Evolutionary conservation across 2,329 filamentous ascomycete genomes (phyloP).

Genomic region (Fusarium foetens): DNA sequence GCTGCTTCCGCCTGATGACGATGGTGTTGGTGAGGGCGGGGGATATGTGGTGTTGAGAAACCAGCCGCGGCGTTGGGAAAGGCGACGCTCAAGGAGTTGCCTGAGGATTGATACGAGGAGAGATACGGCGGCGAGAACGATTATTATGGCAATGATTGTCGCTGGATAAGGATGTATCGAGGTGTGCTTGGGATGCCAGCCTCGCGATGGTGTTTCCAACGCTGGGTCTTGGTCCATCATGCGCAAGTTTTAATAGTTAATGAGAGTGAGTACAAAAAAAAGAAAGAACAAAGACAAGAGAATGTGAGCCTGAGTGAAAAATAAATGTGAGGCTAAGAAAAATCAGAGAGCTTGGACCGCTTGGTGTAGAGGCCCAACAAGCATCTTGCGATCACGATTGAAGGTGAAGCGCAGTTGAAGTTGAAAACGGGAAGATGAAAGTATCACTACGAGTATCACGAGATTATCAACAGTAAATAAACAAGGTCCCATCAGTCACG

Average conservation of each 20-base stretch:
- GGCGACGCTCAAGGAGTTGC: conserved; percentile 27
- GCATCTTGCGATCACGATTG: background rate
- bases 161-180: conserved; percentile 29
- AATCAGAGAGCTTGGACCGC: conserved; percentile 16
- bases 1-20: conserved; percentile 6
- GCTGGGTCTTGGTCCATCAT: conserved; percentile 7
- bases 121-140: conserved; percentile 31
- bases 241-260: background rate
- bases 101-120: conserved; percentile 35
- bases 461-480: conserved; percentile 28
- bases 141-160: conserved; percentile 35
- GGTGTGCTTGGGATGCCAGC: conserved; percentile 1
- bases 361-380: conserved; percentile 6
- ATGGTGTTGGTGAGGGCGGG: conserved; percentile 5
- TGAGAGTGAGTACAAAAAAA: background rate
- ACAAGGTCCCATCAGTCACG: conserved; percentile 13
- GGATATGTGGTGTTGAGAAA: conserved; percentile 25
- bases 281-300: background rate
- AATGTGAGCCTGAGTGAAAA: background rate
- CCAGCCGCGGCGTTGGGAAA: conserved; percentile 26
- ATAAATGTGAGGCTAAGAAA: background rate
- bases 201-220: background rate
- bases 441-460: background rate
- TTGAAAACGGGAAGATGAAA: background rate
- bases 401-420: background rate